A percentile compares a stretch with the other conserved stretches of the same genome.
Evolutionary conservation across 495 filamentous ascomycete species (phyloP).

Genomic region (Terfezia claveryi): DNA sequence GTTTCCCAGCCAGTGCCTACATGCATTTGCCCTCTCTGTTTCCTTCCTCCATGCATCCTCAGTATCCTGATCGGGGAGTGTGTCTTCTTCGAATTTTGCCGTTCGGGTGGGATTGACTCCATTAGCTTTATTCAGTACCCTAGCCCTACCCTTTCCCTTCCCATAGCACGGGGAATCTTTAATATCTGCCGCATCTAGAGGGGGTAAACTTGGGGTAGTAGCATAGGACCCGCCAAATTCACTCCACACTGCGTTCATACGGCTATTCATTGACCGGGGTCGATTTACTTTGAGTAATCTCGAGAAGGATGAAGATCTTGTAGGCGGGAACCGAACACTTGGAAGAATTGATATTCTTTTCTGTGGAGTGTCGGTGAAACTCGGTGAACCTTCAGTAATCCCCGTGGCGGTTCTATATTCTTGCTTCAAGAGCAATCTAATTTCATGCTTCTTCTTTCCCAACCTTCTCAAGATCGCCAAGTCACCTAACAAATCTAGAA

Average conservation of each 20-base stretch:
- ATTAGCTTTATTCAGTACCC: not conserved
- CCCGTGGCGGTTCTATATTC: not conserved
- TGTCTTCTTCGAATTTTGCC: not conserved
- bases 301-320: not conserved
- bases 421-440: not conserved
- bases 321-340: not conserved
- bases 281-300: not conserved
- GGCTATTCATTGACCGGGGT: not conserved
- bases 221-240: too few relatives aligned
- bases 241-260: not conserved
- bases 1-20: not conserved
- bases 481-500: not conserved
- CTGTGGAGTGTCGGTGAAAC: not conserved
- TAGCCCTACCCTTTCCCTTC: not conserved
- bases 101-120: not conserved
- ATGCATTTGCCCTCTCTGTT: not conserved
- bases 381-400: not conserved
- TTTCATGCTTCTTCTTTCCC: not conserved
- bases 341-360: not conserved
- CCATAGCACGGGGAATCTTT: not conserved
- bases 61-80: too few relatives aligned
- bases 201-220: too few relatives aligned
- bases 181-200: not conserved
- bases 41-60: not conserved
- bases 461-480: not conserved